A percentile compares a stretch with the other conserved stretches of the same genome.
Conservation (phyloP, 169 alveolate species). For the Plasmodium yoelii region DNA sequence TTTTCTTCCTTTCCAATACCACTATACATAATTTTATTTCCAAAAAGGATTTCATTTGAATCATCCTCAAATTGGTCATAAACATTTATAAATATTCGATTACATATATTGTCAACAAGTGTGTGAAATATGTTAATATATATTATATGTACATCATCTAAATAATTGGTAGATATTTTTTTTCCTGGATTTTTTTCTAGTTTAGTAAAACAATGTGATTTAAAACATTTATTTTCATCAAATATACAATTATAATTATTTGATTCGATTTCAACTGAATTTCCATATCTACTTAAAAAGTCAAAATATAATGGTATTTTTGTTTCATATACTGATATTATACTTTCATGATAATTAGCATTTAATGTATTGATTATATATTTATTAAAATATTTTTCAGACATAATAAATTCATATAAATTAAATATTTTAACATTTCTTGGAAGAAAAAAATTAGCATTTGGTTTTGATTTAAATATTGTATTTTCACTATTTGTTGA, state of each 20-base stretch:
- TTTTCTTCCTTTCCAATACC: constrained; percentile 23
- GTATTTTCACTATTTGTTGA: constrained; percentile 76
- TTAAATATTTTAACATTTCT: constrained; percentile 75
- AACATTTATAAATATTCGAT: constrained; percentile 53
- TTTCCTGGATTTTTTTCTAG: constrained; percentile 32
- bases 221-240: constrained; percentile 68
- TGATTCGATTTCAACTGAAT: constrained; percentile 62
- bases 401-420: constrained; percentile 76
- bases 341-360: constrained; percentile 74
- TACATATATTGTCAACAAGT: constrained; percentile 34
- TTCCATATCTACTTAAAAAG: constrained; percentile 73
- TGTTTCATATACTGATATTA: constrained; percentile 69
- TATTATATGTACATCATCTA: constrained; percentile 62
- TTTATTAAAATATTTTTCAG: constrained; percentile 77
- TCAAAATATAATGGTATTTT: constrained; percentile 65
- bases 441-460: constrained; percentile 77
- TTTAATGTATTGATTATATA: constrained; percentile 80
- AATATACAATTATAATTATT: constrained; percentile 51
- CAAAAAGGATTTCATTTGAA: constrained; percentile 8
- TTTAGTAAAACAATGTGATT: constrained; percentile 53
- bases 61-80: constrained; percentile 55
- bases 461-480: constrained; percentile 61
- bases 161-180: constrained; percentile 37
- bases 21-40: constrained; percentile 58
- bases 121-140: constrained; percentile 63